These are phyloP conservation scores for Cucurbita maxima DNA, from an alignment of 306 rosid genomes.

Conservation along the genomic window DNA sequence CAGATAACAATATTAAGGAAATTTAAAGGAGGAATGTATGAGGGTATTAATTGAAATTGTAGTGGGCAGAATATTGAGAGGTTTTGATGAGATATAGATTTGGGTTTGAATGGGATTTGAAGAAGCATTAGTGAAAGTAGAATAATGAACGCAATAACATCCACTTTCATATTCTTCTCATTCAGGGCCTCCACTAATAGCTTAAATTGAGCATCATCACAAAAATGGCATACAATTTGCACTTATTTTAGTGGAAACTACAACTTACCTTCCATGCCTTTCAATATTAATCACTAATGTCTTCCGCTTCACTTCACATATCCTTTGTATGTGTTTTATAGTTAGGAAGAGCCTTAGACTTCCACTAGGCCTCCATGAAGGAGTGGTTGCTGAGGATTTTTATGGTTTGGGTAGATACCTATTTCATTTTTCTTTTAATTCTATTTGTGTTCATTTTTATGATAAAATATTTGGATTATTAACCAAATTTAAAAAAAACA, in stretches of 20 bases:
- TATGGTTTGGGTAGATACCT: too few relatives aligned
- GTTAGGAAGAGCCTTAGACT: neutral
- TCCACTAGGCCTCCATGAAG: neutral
- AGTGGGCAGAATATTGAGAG: neutral
- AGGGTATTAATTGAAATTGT: neutral
- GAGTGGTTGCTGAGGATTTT: neutral
- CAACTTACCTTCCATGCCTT: neutral
- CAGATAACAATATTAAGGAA: too few relatives aligned
- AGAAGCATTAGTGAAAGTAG: neutral
- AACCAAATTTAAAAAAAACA: too few relatives aligned
- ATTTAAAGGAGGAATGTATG: neutral
- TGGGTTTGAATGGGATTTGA: neutral
- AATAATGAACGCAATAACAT: neutral
- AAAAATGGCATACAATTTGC: neutral
- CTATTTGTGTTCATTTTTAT: too few relatives aligned
- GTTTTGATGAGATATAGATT: neutral
- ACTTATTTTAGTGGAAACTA: neutral
- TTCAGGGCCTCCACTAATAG: neutral
- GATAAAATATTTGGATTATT: too few relatives aligned
- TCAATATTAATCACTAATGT: neutral
- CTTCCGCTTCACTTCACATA: neutral
- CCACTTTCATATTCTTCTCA: conserved; percentile 2
- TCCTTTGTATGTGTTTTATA: neutral
- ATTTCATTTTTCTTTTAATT: too few relatives aligned
- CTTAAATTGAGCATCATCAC: neutral